A percentile compares a stretch with the other conserved stretches of the same genome.
phyloP scores from a whole-genome alignment of 345 rosid species.

The Eutrema heterophyllum region DNA sequence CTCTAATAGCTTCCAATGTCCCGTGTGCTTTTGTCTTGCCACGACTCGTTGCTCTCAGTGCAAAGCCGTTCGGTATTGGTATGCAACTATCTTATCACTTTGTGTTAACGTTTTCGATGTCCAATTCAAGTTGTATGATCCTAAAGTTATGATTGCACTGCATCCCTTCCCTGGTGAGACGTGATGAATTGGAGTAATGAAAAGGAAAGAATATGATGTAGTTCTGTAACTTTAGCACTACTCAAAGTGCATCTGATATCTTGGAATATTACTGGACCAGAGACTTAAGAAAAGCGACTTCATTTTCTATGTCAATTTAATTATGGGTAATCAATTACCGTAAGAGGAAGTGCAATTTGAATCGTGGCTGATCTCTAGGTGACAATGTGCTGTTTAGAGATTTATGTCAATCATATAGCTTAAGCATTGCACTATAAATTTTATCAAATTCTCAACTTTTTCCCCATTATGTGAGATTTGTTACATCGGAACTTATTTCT shows the following conservation, averaged over 20 bases:
- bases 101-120: background rate
- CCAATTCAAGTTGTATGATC: background rate
- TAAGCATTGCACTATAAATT: background rate
- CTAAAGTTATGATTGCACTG: background rate
- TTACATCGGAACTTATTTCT: background rate
- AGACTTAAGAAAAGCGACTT: background rate
- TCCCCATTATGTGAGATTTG: background rate
- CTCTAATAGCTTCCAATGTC: conserved; percentile 49
- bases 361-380: background rate
- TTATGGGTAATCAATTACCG: background rate
- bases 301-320: background rate
- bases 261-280: conserved; percentile 2
- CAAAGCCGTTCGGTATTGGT: conserved; percentile 93
- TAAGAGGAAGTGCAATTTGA: background rate
- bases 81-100: conserved; percentile 6
- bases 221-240: background rate
- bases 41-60: conserved; percentile 83
- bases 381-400: background rate
- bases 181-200: background rate
- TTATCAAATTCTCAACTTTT: background rate
- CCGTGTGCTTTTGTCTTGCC: conserved; percentile 69
- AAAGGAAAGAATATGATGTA: background rate
- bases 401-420: conserved; percentile 3
- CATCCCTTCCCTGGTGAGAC: background rate
- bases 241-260: conserved; percentile 7